Evolutionary conservation across 441 rosid genomes (phyloP).

Genomic region (Pelargonium fulgidum): DNA sequence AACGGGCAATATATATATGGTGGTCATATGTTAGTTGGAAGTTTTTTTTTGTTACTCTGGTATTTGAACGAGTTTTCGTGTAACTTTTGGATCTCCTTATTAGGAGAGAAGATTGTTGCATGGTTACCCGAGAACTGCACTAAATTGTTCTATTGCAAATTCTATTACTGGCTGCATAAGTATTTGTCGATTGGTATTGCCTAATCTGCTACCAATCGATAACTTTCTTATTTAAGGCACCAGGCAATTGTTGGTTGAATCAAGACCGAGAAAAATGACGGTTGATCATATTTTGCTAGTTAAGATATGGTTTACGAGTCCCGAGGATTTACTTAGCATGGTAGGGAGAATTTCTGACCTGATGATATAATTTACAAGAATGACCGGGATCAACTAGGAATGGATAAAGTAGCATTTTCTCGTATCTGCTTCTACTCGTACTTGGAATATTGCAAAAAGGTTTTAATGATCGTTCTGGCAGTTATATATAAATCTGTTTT

Average conservation of each 20-base stretch:
- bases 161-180: background rate
- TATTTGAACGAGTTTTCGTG: too few relatives aligned
- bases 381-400: background rate
- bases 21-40: background rate
- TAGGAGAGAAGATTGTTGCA: background rate
- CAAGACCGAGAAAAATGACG: background rate
- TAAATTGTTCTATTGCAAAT: background rate
- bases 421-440: constrained; percentile 3
- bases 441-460: background rate
- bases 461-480: background rate
- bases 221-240: background rate
- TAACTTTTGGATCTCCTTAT: too few relatives aligned
- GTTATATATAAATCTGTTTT: background rate
- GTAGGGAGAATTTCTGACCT: background rate
- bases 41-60: background rate
- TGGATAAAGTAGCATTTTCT: background rate
- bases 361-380: background rate
- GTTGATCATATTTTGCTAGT: background rate
- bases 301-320: background rate
- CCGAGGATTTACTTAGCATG: background rate
- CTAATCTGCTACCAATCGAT: background rate
- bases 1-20: constrained; percentile 8
- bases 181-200: background rate
- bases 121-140: background rate
- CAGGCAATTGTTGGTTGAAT: background rate